phyloP scores from a whole-genome alignment of 306 rosid genomes.

The Castanea mollissima region DNA sequence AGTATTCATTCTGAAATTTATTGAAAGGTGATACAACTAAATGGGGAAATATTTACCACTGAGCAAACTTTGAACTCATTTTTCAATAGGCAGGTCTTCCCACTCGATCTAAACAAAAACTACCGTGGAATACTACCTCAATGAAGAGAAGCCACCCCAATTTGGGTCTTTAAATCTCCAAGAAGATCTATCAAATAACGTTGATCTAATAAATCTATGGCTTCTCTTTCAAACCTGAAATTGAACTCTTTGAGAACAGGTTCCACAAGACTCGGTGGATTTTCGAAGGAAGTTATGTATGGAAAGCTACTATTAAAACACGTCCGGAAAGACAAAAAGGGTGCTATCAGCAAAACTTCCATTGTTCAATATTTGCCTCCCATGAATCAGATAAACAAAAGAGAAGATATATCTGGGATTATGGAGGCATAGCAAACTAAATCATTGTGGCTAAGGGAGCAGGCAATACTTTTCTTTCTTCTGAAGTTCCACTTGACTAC shows the following conservation, averaged over 20 bases:
- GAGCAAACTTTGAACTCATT: conserved; percentile 2
- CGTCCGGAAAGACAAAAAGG: conserved; percentile 21
- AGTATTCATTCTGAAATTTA: not conserved
- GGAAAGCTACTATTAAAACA: conserved; percentile 42
- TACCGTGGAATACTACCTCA: not conserved
- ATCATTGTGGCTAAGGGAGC: not conserved
- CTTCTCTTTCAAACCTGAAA: conserved; percentile 4
- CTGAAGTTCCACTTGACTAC: conserved; percentile 10
- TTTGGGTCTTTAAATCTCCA: not conserved
- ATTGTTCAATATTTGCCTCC: conserved; percentile 8
- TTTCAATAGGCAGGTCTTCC: not conserved
- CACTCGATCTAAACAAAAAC: conserved; percentile 9
- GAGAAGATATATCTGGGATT: conserved; percentile 42
- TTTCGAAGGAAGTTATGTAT: conserved; percentile 17
- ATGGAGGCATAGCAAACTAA: conserved; percentile 33
- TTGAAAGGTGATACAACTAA: not conserved
- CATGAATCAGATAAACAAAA: conserved; percentile 42
- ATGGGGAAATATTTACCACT: conserved; percentile 6
- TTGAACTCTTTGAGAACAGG: not conserved
- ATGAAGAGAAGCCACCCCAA: not conserved
- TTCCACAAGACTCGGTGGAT: not conserved
- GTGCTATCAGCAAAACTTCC: conserved; percentile 28
- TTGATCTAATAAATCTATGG: not conserved
- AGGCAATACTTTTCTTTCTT: not conserved
- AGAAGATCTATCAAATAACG: not conserved